Base-by-base conservation (phyloP, 805 yeast species). In the Wilhelminamyces savonicus region DNA sequence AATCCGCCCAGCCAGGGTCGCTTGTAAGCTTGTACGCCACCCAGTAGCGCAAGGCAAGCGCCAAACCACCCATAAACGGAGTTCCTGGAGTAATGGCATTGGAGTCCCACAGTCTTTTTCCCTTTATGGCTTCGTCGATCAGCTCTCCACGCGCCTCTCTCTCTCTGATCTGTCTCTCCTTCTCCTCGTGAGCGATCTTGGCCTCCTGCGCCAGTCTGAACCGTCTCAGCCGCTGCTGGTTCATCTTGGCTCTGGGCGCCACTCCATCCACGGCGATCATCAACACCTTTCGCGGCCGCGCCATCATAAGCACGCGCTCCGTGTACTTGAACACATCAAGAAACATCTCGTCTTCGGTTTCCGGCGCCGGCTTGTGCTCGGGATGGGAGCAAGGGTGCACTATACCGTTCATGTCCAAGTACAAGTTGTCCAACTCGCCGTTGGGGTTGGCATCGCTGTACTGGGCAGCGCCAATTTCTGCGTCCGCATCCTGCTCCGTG, bases 371-470 rank as follows among this genome's bases (percentile, higher is more conserved):
- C 43, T 81, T 81, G 43, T 90, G 83, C 50, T 90, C 98, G 1
- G 99, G 99, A 56, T 92, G 99, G 2, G 97, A 82, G 66, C 97
- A 92, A 2, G 98, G 98, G 64, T 92, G 99, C 4, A 92, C 98
- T 50, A 92, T 92, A 65, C 97, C 98, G 53, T 92, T 92, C 98
- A 92, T 92, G 60, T 92, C 99, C 39, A 92, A 66, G 52, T 92
- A 92, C 29, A 92, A 58, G 52, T 92, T 92, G 53, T 92, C 97
- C 27, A 87, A 62, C 59, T 92, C 99, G 16, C 97, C 98, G 57
- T 92, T 92, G 3, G 95, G 95, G 53, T 92, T 92, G 9, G 92
- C 80, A 30, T 76, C 73, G 13, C 75, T 50, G 52, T 83, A 87
- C 40, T 69, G 71, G 4, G 82, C 69, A 0, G 87, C 94, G 3